A percentile compares a stretch with the other conserved stretches of the same genome.
These are phyloP conservation scores for Hypoxylon sp. DNA, from an alignment of 2,329 filamentous ascomycete genomes.

Conservation along the genomic window DNA sequence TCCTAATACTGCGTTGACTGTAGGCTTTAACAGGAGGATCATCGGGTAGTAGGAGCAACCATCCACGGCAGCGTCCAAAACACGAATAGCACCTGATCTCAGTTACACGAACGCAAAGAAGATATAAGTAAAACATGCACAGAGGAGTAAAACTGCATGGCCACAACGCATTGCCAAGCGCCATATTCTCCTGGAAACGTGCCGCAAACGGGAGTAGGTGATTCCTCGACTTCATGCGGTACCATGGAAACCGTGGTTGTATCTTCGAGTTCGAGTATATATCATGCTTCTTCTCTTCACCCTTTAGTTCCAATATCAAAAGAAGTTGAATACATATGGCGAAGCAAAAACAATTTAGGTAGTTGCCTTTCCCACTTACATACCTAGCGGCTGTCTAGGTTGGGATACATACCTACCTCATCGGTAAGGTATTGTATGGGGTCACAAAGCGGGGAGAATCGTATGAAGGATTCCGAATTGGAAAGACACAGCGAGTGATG, in stretches of 20 bases:
- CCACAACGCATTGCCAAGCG: slow-evolving; percentile 19
- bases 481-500: slow-evolving; percentile 31
- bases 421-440: slow-evolving; percentile 20
- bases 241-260: slow-evolving; percentile 10
- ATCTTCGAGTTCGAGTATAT: slow-evolving; percentile 3
- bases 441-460: slow-evolving; percentile 18
- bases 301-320: background rate
- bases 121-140: slow-evolving; percentile 43
- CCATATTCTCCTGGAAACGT: slow-evolving; percentile 18
- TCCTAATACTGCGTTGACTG: background rate
- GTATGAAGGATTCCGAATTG: slow-evolving; percentile 26
- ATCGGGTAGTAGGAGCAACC: slow-evolving; percentile 33
- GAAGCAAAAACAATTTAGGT: background rate
- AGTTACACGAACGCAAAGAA: slow-evolving; percentile 42
- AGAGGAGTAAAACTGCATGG: slow-evolving; percentile 40
- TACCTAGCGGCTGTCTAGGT: slow-evolving; percentile 5
- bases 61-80: slow-evolving; percentile 43
- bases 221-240: slow-evolving; percentile 31
- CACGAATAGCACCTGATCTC: slow-evolving; percentile 47
- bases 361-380: background rate
- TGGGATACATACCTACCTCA: slow-evolving; percentile 4
- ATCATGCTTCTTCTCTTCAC: slow-evolving; percentile 1
- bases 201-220: slow-evolving; percentile 10
- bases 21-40: slow-evolving; percentile 26
- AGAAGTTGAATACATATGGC: slow-evolving; percentile 4